Base-by-base conservation (phyloP, 345 rosid species). In the Gossypium australe region DNA sequence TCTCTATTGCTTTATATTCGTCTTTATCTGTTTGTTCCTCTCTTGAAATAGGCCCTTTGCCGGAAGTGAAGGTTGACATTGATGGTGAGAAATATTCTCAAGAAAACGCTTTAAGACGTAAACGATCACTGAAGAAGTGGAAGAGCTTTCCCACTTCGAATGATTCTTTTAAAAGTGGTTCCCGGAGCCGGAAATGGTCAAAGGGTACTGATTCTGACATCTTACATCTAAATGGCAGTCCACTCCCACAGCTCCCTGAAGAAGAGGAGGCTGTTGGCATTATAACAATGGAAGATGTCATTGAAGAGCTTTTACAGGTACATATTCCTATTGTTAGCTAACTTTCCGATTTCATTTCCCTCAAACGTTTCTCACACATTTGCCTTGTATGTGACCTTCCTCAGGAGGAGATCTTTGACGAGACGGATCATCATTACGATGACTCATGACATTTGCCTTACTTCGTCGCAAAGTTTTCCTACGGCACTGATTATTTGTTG, bases 261-360 rank as follows among this genome's bases (percentile, higher is more conserved):
- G 98, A 91, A 80, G 97, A 89, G 22, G 58, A n/a, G 81, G 92
- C 96, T 11, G 91, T 95, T 1, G 99, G 98, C 71, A 77, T 95
- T 66, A 89, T 94, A 72, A 92, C 99, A 45, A 94, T 94, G 98
- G 98, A 94, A 80, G 98, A 94, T 85, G 97, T 94, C 78, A 94
- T 94, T 64, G 98, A 94, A 83, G 98, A 94, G 80, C 94, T 94
- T 73, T 77, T 94, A 76, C 98, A 94, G 92, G 98, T 89, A 75
- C 17, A 3, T 9, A 16, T 11, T 16, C 0, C 70, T 22, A 12
- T 0, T 17, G 7, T 47, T 22, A 67, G 7, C 34, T 12, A 13
- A 29, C 18, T 47, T 20, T 47, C 10, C 24, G 34, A 22, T 67
- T 67, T 22, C 71, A 67, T 67, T 47, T 43, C 72, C 18, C 11